Evolutionary conservation across 2,329 filamentous ascomycete species (phyloP).

Genomic region (Aspergillus luchuensis): DNA sequence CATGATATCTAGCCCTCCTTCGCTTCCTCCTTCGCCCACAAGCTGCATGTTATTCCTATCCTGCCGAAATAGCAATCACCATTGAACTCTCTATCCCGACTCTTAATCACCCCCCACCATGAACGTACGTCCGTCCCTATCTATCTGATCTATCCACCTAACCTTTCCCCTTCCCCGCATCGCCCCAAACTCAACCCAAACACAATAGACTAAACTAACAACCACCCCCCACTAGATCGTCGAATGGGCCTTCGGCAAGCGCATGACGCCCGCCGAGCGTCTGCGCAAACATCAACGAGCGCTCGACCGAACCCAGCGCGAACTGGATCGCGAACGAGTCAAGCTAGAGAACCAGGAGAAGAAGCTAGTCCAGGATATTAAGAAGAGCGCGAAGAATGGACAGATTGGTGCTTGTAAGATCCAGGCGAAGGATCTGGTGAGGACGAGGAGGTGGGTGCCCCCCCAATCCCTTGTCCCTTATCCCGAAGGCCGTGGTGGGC

Average conservation of each 20-base stretch:
- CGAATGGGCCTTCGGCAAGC: slow-evolving; percentile 99
- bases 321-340: slow-evolving; percentile 89
- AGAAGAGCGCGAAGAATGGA: slow-evolving; percentile 96
- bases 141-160: not conserved
- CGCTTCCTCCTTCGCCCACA: not conserved
- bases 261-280: slow-evolving; percentile 83
- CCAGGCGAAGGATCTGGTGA: slow-evolving; percentile 93
- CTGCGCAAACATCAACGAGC: slow-evolving; percentile 80
- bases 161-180: not conserved
- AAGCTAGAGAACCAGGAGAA: slow-evolving; percentile 99
- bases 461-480: not conserved
- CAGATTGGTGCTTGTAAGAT: slow-evolving; percentile 99
- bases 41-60: no score
- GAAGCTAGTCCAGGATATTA: slow-evolving; percentile 93
- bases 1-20: not conserved
- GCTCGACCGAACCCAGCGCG: slow-evolving; percentile 94
- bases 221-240: slow-evolving; percentile 65
- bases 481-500: not conserved
- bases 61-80: no score
- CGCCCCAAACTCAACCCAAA: no score
- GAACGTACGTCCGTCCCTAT: slow-evolving; percentile 12
- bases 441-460: slow-evolving; percentile 70
- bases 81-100: no score
- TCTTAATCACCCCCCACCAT: slow-evolving; percentile 4
- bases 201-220: slow-evolving; percentile 18